A percentile compares a stretch with the other conserved stretches of the same genome.
Evolutionary conservation across 257 asterid species (phyloP).

Genomic region (Pogostemon cablin): DNA sequence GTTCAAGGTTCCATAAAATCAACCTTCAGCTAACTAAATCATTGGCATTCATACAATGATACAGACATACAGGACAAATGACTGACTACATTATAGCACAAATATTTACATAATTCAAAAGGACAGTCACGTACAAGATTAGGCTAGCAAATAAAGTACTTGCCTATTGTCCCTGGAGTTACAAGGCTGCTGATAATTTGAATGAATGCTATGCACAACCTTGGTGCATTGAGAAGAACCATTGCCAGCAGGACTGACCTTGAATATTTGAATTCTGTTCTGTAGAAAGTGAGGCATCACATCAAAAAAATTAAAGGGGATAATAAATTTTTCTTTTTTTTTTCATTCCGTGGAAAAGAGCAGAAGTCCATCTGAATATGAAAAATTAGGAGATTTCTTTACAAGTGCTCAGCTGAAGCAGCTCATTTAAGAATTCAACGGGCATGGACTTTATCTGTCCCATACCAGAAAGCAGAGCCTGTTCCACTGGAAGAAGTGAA

Average conservation of each 20-base stretch:
- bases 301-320: not conserved
- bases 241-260: not conserved
- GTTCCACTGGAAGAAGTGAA: not conserved
- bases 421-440: not conserved
- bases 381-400: not conserved
- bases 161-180: not conserved
- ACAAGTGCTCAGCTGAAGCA: not conserved
- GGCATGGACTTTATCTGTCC: not conserved
- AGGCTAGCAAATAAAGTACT: not conserved
- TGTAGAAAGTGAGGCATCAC: not conserved
- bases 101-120: not conserved
- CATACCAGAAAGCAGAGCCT: not conserved
- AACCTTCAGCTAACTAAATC: too few species aligned
- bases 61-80: too few species aligned
- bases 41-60: too few species aligned
- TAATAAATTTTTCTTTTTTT: not conserved
- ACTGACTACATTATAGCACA: not conserved
- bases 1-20: too few species aligned
- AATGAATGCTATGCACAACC: not conserved
- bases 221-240: conserved; percentile 1
- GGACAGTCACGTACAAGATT: not conserved
- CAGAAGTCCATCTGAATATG: not conserved
- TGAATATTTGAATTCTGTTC: not conserved
- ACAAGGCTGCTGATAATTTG: not conserved
- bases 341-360: not conserved